Percentiles rank a stretch among this genome's conserved stretches.
These are phyloP conservation scores for Rhizoclosmatium sp. DNA, from an alignment of 192 early-diverging fungal species.

Conservation along the genomic window DNA sequence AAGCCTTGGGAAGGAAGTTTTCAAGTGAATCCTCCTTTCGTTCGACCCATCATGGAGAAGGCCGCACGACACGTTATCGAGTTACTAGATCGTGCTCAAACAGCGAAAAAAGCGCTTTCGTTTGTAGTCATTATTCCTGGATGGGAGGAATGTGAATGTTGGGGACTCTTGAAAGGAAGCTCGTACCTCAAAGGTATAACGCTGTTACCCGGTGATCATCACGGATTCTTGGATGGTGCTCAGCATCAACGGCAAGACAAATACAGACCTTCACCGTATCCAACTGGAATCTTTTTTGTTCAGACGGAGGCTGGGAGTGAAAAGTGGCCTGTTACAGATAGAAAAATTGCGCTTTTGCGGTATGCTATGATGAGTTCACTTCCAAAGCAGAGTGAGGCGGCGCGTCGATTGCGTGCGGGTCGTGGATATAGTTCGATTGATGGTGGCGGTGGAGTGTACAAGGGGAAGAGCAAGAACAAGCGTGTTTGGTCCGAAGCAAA, in stretches of 20 bases:
- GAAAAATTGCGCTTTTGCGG: slow-evolving; percentile 11
- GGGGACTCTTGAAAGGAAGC: slow-evolving; percentile 4
- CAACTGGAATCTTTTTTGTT: slow-evolving; percentile 12
- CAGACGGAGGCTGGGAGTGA: not conserved
- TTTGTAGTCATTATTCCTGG: slow-evolving; percentile 27
- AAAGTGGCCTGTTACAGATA: slow-evolving; percentile 16
- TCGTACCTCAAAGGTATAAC: slow-evolving; percentile 12
- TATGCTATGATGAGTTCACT: slow-evolving; percentile 12
- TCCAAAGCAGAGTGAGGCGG: not conserved
- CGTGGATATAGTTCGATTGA: slow-evolving; percentile 16
- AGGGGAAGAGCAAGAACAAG: slow-evolving; percentile 19
- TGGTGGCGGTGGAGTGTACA: slow-evolving; percentile 31
- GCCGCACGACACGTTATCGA: not conserved
- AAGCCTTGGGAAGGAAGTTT: slow-evolving; percentile 25
- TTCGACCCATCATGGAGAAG: slow-evolving; percentile 29
- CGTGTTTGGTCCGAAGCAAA: not conserved
- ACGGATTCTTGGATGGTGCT: slow-evolving; percentile 26
- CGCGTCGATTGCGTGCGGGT: slow-evolving; percentile 9
- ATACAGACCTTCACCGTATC: not conserved
- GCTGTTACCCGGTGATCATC: slow-evolving; percentile 17
- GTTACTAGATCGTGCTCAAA: slow-evolving; percentile 17
- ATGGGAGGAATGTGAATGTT: slow-evolving; percentile 31
- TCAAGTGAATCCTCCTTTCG: slow-evolving; percentile 35
- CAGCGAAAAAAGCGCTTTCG: slow-evolving; percentile 4
- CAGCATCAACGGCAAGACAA: slow-evolving; percentile 1